Base-by-base conservation (phyloP, 2,329 filamentous ascomycete species). In the Paecilomyces fulvus region DNA sequence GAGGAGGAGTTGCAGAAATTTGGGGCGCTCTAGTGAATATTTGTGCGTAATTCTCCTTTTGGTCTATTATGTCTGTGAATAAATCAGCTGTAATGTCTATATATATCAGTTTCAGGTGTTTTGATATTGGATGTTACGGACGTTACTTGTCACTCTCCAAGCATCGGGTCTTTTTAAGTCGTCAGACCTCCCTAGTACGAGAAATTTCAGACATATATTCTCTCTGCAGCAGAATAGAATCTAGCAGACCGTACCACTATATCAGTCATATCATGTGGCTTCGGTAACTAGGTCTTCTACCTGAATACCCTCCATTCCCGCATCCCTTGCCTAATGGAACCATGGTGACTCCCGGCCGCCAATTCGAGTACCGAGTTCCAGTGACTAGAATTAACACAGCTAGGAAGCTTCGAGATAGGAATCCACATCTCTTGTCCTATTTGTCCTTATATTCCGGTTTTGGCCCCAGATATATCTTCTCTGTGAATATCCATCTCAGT, bases 301-400 rank as follows among this genome's bases (percentile, higher is more conserved):
- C 84, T 0, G 79, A 88, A 56, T 88, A 83, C 59, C 75, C 89
- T 0, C 80, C 81, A 0, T 88, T 84, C 58, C 84, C 84, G 0
- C 82, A 86, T 63, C 61, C 77, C 0, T 60, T 84, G 0, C 70
- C 75, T 0, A 73, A 70, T 5, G 77, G 74, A 12, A 65, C 21
- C 21, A 21, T 21, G 21, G 21, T 3, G 3, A 21, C 61, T 37
- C 56, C 59, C 2, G 68, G 75, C 0, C 65, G 60, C 0, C 52
- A 70, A 0, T 77, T 77, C 51, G 84, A 88, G 66, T 85, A 85
- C 53, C 75, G 75, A 1, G 71, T 88, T n/a, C 86, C 86, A 0
- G 80, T 81, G 0, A 79, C 78, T 0, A 86, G 85, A 0, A 68
- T 70, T 0, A 82, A 87, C 61, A 79, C 78, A 21, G 76, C 74